phyloP scores from a whole-genome alignment of 2,329 filamentous ascomycete genomes.

The Penicillium sp. region DNA sequence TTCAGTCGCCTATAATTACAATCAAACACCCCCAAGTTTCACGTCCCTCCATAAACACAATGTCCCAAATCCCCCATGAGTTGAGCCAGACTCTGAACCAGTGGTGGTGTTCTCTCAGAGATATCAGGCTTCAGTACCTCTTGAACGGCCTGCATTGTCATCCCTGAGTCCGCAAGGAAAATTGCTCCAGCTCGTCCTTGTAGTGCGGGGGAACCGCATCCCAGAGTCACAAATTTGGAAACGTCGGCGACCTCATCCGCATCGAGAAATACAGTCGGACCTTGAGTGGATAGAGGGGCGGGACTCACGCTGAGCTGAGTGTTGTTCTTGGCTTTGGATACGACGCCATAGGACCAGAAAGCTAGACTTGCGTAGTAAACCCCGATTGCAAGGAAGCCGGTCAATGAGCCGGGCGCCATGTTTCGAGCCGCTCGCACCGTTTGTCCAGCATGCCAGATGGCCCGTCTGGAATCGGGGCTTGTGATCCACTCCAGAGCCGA shows the following conservation, averaged over 20 bases:
- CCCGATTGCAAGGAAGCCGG: conserved; percentile 66
- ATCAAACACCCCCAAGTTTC: neutral
- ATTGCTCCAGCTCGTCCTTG: conserved; percentile 34
- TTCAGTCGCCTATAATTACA: neutral
- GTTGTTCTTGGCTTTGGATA: conserved; percentile 46
- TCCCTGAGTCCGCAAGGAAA: conserved; percentile 55
- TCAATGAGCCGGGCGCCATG: conserved; percentile 55
- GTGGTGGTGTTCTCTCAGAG: conserved; percentile 52
- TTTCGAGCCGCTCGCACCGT: conserved; percentile 59
- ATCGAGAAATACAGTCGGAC: conserved; percentile 54
- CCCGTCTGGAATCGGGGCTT: conserved; percentile 40
- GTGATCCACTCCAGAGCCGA: conserved; percentile 39
- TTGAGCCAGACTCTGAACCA: conserved; percentile 66
- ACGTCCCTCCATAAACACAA: conserved; percentile 1
- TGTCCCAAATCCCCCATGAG: conserved; percentile 48
- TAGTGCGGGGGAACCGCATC: conserved; percentile 55
- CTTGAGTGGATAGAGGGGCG: conserved; percentile 5
- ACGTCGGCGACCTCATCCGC: conserved; percentile 53
- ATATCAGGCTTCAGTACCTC: conserved; percentile 58
- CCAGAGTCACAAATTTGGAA: conserved; percentile 58
- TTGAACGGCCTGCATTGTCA: conserved; percentile 59
- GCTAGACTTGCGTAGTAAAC: conserved; percentile 68
- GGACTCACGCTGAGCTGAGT: conserved; percentile 28
- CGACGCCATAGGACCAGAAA: conserved; percentile 68
- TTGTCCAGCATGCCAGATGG: conserved; percentile 66